Percentiles rank a stretch among this genome's conserved stretches.
Evolutionary conservation across 352 stramenopile genomes (phyloP).

Genomic region (Heterotrichella gracilis): DNA sequence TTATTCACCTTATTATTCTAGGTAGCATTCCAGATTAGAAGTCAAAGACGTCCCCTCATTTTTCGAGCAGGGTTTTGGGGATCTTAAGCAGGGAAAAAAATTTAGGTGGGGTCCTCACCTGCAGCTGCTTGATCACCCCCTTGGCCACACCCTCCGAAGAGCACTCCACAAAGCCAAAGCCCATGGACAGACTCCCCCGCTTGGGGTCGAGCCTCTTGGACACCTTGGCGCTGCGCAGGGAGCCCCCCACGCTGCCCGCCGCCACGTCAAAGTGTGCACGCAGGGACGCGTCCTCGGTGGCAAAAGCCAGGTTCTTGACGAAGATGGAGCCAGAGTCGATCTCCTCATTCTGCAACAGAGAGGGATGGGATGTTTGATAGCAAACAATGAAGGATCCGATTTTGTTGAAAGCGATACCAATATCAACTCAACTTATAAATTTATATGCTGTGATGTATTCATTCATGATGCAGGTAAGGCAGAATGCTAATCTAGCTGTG

Average conservation of each 20-base stretch:
- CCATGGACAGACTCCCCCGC: constrained; percentile 60
- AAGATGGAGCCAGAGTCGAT: constrained; percentile 43
- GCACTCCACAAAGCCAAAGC: constrained; percentile 97
- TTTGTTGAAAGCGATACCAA: too few relatives aligned
- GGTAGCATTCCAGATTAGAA: too few relatives aligned
- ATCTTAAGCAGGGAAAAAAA: not conserved
- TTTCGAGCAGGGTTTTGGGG: not conserved
- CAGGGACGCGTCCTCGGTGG: constrained; percentile 50
- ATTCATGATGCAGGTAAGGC: too few relatives aligned
- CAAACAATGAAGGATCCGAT: too few relatives aligned
- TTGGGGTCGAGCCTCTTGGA: too few relatives aligned
- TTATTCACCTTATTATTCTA: too few relatives aligned
- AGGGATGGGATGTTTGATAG: too few relatives aligned
- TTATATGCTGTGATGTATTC: too few relatives aligned
- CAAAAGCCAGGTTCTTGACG: constrained; percentile 96
- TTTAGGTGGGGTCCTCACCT: constrained; percentile 19
- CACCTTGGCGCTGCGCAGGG: constrained; percentile 43
- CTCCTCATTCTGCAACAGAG: too few relatives aligned
- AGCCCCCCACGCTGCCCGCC: constrained; percentile 24
- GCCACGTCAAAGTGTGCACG: constrained; percentile 27
- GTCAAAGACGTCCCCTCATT: too few relatives aligned
- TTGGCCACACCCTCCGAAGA: constrained; percentile 26
- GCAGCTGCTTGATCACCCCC: constrained; percentile 27
- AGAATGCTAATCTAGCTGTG: too few relatives aligned
- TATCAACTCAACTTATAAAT: too few relatives aligned